Evolutionary conservation across 2,329 filamentous ascomycete species (phyloP).

Genomic region (Fusarium pseudonygamai): DNA sequence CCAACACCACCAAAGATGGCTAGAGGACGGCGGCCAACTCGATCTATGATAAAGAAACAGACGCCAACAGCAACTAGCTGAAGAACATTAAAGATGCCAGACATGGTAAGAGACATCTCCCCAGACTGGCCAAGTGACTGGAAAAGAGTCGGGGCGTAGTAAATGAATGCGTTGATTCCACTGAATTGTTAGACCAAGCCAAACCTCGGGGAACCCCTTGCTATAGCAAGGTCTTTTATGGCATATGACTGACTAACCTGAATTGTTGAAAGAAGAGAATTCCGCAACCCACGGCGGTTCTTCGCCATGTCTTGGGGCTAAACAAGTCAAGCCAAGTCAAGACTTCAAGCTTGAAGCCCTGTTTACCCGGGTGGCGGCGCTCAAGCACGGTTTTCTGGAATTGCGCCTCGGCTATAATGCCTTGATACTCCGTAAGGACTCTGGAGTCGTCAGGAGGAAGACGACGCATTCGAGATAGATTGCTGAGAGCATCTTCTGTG

Average conservation of each 20-base stretch:
- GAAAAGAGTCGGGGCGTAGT: conserved; percentile 50
- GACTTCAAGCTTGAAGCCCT: conserved; percentile 45
- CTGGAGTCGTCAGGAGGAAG: conserved; percentile 64
- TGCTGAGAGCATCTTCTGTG: conserved; percentile 69
- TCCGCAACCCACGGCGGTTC: conserved; percentile 55
- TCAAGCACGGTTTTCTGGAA: conserved; percentile 58
- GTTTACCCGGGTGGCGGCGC: conserved; percentile 3
- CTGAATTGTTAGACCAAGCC: conserved; percentile 47
- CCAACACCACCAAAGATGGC: conserved; percentile 52
- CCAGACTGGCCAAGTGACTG: conserved; percentile 49
- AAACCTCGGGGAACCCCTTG: no score
- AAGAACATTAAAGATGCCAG: conserved; percentile 53
- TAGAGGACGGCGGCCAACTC: conserved; percentile 37
- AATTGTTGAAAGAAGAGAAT: conserved; percentile 61
- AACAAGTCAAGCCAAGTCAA: conserved; percentile 60
- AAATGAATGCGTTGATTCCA: conserved; percentile 56
- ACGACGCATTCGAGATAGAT: conserved; percentile 66
- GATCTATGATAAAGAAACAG: conserved; percentile 25
- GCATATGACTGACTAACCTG: no score
- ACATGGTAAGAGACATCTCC: conserved; percentile 51
- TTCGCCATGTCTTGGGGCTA: conserved; percentile 59
- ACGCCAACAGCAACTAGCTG: conserved; percentile 55
- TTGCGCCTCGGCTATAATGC: conserved; percentile 63
- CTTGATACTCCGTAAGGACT: conserved; percentile 68
- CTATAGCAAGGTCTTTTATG: no score